Evolutionary conservation across 2,329 filamentous ascomycete genomes (phyloP).

Genomic region (Ophiosphaerella korrae): DNA sequence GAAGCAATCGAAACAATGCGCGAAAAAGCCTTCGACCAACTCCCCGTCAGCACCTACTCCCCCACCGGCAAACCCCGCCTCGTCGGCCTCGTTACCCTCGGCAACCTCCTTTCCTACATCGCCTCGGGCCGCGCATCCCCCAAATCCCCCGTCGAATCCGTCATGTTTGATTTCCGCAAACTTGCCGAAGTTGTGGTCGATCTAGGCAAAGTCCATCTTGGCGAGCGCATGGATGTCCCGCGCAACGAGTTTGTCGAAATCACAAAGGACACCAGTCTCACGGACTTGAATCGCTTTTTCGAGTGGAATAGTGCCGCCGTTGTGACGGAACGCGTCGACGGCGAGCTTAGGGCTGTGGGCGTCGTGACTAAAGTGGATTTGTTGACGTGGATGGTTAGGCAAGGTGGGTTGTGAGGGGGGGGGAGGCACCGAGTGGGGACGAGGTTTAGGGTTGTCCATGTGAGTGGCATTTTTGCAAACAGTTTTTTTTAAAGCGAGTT

Average conservation of each 20-base stretch:
- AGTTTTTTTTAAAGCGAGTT: no score
- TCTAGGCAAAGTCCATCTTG: conserved; percentile 48
- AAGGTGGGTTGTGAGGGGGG: conserved; percentile 6
- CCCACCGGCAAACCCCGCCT: conserved; percentile 71
- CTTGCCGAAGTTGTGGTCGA: conserved; percentile 92
- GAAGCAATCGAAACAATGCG: conserved; percentile 98
- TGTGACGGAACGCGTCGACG: conserved; percentile 75
- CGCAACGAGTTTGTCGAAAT: conserved; percentile 86
- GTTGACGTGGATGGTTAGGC: conserved; percentile 82
- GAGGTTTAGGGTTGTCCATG: not conserved
- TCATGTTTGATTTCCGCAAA: conserved; percentile 96
- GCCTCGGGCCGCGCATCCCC: conserved; percentile 79
- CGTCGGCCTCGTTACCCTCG: conserved; percentile 90
- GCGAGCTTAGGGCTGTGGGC: conserved; percentile 76
- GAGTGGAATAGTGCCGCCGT: conserved; percentile 98
- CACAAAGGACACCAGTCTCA: conserved; percentile 84
- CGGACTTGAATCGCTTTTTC: conserved; percentile 86
- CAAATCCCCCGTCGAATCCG: conserved; percentile 75
- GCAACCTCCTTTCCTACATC: conserved; percentile 91
- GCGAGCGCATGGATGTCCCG: conserved; percentile 41
- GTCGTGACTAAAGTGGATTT: conserved; percentile 97
- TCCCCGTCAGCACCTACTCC: conserved; percentile 72
- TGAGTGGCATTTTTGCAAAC: not conserved
- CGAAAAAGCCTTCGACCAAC: conserved; percentile 96
- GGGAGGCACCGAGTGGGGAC: no score